Percentiles rank a stretch among this genome's conserved stretches.
Conservation (phyloP, 768 basidiomycete genomes). For the Mycena vitilis region DNA sequence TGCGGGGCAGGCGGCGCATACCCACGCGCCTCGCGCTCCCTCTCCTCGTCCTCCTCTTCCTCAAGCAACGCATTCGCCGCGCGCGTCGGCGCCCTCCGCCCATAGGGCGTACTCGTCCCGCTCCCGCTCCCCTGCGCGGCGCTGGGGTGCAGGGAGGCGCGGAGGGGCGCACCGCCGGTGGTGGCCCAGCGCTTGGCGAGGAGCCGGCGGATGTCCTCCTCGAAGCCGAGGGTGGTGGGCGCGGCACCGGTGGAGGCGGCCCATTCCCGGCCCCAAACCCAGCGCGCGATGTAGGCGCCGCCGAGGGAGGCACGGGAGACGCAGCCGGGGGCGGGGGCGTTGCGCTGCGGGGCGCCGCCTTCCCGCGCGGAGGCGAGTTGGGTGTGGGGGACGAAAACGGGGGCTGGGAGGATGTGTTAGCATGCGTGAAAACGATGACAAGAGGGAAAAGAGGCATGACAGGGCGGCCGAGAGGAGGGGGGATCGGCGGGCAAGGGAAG, state of each 20-base stretch:
- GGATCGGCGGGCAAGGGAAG: too few species aligned
- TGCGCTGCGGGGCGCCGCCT: slow-evolving; percentile 70
- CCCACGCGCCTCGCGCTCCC: slow-evolving; percentile 8
- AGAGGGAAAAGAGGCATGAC: too few species aligned
- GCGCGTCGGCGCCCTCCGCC: slow-evolving; percentile 60
- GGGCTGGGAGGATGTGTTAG: slow-evolving; percentile 47
- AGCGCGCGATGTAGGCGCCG: slow-evolving; percentile 82
- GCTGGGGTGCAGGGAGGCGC: slow-evolving; percentile 66
- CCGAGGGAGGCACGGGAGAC: slow-evolving; percentile 79
- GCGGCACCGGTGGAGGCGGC: slow-evolving; percentile 47
- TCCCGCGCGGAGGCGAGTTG: slow-evolving; percentile 82
- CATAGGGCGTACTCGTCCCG: slow-evolving; percentile 76
- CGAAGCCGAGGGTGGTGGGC: slow-evolving; percentile 57
- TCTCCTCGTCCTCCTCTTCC: slow-evolving; percentile 80
- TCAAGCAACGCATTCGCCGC: slow-evolving; percentile 66
- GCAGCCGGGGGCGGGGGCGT: slow-evolving; percentile 77
- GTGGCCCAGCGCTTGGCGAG: slow-evolving; percentile 81
- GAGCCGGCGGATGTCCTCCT: slow-evolving; percentile 82
- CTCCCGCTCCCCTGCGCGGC: slow-evolving; percentile 56
- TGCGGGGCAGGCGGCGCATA: too few species aligned
- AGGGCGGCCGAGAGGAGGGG: too few species aligned
- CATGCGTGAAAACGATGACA: too few species aligned
- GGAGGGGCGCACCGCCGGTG: slow-evolving; percentile 65
- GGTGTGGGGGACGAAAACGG: slow-evolving; percentile 78
- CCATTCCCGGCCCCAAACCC: slow-evolving; percentile 85